Evolutionary conservation across 2,329 filamentous ascomycete species (phyloP), one percentile per base, ranked within the genome.

Genomic region (Onygena corvina): DNA sequence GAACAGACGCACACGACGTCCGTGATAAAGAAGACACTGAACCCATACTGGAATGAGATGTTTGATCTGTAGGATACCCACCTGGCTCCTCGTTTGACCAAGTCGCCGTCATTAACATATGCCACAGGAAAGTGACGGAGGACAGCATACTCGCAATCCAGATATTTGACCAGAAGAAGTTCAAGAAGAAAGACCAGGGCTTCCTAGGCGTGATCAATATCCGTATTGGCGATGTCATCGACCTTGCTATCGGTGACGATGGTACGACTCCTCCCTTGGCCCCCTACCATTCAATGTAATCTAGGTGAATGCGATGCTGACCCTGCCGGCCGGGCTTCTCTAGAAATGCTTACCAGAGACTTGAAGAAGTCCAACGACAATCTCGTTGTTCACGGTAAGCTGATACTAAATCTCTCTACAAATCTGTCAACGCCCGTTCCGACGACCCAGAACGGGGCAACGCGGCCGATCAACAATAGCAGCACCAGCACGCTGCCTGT

Each of bases 181-280:
- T 98, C 73, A 98, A 98, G 76, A 98, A 98, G 80, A 98, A 96
- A 87, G 92, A 98, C 60, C 92, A 98, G 67, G 92, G 92, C 6
- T 98, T 98, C 64, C 76, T 98, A 4, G 92, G 92, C 51, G 92
- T 98, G 49, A 95, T 98, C 63, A 98, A 98, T 66, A 84, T 98
- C 60, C 83, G 89, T 52, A 84, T 98, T 58, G 92, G 92, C 60
- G 89, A 93, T 74, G 84, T 92, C 33, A 87, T 98, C 59, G 90
- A 95, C 64, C 73, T 98, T 56, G 83, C 86, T 55, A 80, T 86
- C 51, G 88, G 89, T 51, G 85, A 87, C 56, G 92, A 96, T 72
- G 90, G 92, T 96, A 76, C 63, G 76, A 72, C 4, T 12, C 12
- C 11, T 11, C 18, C 12, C 20, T 23, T 6, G 2, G 9, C 2